These are phyloP conservation scores for Angophora floribunda DNA, from an alignment of 345 rosid genomes.

Conservation along the genomic window DNA sequence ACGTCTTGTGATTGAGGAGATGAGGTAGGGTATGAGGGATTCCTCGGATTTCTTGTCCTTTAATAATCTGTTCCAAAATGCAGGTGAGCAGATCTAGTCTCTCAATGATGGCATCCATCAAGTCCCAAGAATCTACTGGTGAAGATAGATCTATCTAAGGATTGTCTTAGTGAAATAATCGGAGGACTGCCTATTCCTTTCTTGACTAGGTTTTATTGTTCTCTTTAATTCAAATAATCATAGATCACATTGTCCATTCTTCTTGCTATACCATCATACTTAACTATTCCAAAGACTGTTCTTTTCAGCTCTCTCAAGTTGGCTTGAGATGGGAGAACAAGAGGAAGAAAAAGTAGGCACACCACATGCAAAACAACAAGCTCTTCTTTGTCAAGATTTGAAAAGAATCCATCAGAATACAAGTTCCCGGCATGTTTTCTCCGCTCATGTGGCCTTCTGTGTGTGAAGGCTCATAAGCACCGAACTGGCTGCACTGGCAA, in stretches of 20 bases:
- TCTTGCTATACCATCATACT: no score
- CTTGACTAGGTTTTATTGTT: no score
- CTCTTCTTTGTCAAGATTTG: conserved; percentile 49
- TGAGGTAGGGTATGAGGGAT: neutral
- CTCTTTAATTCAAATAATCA: no score
- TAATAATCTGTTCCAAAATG: accelerated
- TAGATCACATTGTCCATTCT: no score
- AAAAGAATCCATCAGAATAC: conserved; percentile 42
- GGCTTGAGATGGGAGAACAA: no score
- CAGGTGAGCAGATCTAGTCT: accelerated
- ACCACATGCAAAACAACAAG: no score
- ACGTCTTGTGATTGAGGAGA: neutral
- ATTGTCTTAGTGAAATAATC: no score
- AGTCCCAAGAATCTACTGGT: neutral
- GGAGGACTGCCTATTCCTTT: accelerated
- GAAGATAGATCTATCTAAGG: accelerated
- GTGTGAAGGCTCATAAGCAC: conserved; percentile 74
- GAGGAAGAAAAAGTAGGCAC: no score
- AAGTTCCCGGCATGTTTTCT: conserved; percentile 74
- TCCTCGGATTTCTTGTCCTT: neutral
- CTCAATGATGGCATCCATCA: neutral
- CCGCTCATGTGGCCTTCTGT: conserved; percentile 55
- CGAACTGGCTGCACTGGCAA: conserved; percentile 73
- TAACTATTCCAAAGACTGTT: no score
- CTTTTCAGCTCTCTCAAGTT: no score